A percentile compares a stretch with the other conserved stretches of the same genome.
Conservation (phyloP, 345 rosid species). For the Salix suchowensis region DNA sequence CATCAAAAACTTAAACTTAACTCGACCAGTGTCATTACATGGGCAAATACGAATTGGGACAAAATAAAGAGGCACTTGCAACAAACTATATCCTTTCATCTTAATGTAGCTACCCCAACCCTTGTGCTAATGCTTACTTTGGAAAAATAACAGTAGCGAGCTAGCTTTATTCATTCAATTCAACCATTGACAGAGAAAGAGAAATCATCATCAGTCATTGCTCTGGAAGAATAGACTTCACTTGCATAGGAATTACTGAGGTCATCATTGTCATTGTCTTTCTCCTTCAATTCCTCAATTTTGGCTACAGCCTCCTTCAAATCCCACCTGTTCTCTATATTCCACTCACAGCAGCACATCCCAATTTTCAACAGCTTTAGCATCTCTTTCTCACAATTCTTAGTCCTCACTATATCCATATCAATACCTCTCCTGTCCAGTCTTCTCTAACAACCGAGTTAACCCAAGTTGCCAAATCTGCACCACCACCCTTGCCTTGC, state of each 20-base stretch:
- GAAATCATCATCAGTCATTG: conserved; percentile 51
- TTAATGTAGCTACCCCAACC: neutral
- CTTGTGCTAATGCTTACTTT: neutral
- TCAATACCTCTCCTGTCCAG: conserved; percentile 83
- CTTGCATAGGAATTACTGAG: conserved; percentile 47
- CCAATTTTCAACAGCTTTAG: conserved; percentile 77
- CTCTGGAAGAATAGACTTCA: conserved; percentile 58
- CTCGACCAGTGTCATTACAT: neutral
- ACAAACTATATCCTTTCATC: neutral
- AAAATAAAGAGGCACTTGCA: neutral
- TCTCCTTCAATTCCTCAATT: conserved; percentile 56
- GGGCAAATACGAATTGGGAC: neutral
- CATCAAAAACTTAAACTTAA: neutral
- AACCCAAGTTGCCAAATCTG: conserved; percentile 70
- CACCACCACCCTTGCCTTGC: conserved; percentile 51
- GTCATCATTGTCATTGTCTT: conserved; percentile 42
- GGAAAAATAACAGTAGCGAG: neutral
- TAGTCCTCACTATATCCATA: conserved; percentile 60
- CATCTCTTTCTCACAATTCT: conserved; percentile 66
- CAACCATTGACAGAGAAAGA: conserved; percentile 39
- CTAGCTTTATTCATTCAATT: neutral
- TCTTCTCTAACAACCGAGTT: conserved; percentile 70
- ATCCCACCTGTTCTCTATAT: conserved; percentile 63
- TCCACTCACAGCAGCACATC: conserved; percentile 78
- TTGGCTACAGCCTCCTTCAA: conserved; percentile 52